Base-by-base conservation (phyloP, 2,329 filamentous ascomycete species). In the Pyrenochaeta sp. region DNA sequence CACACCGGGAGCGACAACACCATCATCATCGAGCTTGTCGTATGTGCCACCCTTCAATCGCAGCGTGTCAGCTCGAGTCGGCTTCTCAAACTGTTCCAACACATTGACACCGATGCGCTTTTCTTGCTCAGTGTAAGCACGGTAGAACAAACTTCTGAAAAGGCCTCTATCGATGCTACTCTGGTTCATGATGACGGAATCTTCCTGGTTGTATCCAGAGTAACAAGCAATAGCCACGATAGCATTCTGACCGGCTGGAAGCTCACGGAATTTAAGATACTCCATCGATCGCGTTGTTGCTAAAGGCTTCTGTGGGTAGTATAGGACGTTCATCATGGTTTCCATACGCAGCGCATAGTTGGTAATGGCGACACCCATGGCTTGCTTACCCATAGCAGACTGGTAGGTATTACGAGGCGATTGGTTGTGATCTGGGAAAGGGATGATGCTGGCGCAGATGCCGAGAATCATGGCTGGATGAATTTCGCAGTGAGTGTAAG, bases 181-280 rank as follows among this genome's bases (percentile, higher is more conserved):
- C 81, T 99, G 95, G 77, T 99, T 99, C 95, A 99, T 98, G 70
- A 99, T 97, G 64, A 99, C 94, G 64, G 95, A 99, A 87, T 99
- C 95, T 92, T 99, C 95, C 76, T 99, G 96, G 78, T 99, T 99
- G 82, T 99, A 99, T 55, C 95, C 95, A 49, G 93, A 97, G 79
- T 99, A 99, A 75, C 91, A 96, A 54, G 92, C 88, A 78, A 99
- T 99, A 35, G 95, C 96, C 11, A 99, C 95, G 67, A 99, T 99
- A 17, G 95, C 95, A 71, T 99, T 99, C 76, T 99, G 95, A 2
- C 95, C 95, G 14, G 95, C 95, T 15, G 95, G 95, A 54, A 99
- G 82, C 77, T 99, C 95, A 78, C 95, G 87, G 88, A 99, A 99
- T 72, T 97, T 97, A 67, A 99, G 82, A 77, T 96, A 98, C 76